These are phyloP conservation scores for Yarrowia hollandica DNA, from an alignment of 805 yeast genomes.

Conservation along the genomic window DNA sequence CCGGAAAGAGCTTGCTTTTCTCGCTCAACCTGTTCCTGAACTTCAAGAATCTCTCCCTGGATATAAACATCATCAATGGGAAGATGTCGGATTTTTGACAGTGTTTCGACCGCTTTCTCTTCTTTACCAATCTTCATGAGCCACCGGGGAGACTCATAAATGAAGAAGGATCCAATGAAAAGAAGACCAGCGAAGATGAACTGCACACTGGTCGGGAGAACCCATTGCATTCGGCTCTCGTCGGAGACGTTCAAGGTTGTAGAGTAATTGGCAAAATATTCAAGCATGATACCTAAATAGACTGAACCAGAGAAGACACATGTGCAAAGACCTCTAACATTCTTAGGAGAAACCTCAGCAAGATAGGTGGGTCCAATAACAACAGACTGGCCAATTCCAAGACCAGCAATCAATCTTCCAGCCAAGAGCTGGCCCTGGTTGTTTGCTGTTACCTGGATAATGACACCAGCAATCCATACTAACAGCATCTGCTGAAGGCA, in stretches of 20 bases:
- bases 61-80: constrained; percentile 52
- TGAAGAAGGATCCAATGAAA: constrained; percentile 48
- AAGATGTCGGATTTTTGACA: constrained; percentile 49
- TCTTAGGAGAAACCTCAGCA: constrained; percentile 55
- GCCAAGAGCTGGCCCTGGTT: constrained; percentile 54
- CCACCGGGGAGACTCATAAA: constrained; percentile 58
- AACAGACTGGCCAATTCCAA: constrained; percentile 58
- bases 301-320: constrained; percentile 60
- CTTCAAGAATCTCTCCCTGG: constrained; percentile 52
- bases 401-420: constrained; percentile 58
- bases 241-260: constrained; percentile 49
- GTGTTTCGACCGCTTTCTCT: constrained; percentile 46
- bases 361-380: constrained; percentile 59
- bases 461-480: constrained; percentile 50
- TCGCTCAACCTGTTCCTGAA: constrained; percentile 49
- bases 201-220: constrained; percentile 45
- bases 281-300: constrained; percentile 55
- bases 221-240: constrained; percentile 50
- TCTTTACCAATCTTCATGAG: constrained; percentile 46
- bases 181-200: constrained; percentile 51
- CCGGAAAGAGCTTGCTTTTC: constrained; percentile 41
- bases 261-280: constrained; percentile 52
- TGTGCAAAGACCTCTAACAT: constrained; percentile 53
- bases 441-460: constrained; percentile 51
- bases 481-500: constrained; percentile 49